Evolutionary conservation across 2,329 filamentous ascomycete genomes (phyloP), one percentile per base, ranked within the genome.

Genomic region (Fusarium liriodendri): DNA sequence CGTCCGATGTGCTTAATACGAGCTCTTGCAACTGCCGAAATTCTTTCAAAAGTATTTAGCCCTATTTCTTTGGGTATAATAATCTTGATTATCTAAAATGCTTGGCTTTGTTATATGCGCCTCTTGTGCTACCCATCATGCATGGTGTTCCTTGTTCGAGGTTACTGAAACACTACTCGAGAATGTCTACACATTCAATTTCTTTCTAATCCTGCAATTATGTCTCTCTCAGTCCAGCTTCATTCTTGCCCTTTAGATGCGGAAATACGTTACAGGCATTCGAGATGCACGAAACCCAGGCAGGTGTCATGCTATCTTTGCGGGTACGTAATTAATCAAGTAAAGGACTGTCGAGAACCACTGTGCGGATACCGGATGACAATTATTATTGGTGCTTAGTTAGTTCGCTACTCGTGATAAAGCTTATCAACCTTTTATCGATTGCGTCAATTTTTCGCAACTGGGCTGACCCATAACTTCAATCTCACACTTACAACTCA

Each of bases 361-460:
- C 54, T 57, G 37, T 57, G 33, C 27, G 27, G 47, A 20, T 22
- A 57, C 29, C 25, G 9, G 18, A 27, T 6, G 37, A 8, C 18
- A 25, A 16, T 33, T 42, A 60, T 37, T 35, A 8, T 40, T 63
- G n/a, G 61, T 40, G 16, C 52, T 20, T 22, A 20, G 13, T 20
- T 22, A 20, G 13, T 40, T 61, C 52, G 40, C 63, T 60, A 18
- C 25, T 50, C 32, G 14, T 52, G 42, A 45, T n/a, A 60, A 59
- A 57, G 38, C 32, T 29, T 35, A 40, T 32, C 33, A 38, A 42
- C 35, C 2, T 20, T 25, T 65, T 50, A 29, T 29, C n/a, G 13
- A 70, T 72, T 74, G 69, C 72, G 72, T 75, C 72, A 73, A 67
- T 74, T 75, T 33, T 50, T 61, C 40, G 22, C n/a, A 58, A 57